These are phyloP conservation scores for Crepidotus variabilis DNA, from an alignment of 768 basidiomycete genomes.

Conservation along the genomic window DNA sequence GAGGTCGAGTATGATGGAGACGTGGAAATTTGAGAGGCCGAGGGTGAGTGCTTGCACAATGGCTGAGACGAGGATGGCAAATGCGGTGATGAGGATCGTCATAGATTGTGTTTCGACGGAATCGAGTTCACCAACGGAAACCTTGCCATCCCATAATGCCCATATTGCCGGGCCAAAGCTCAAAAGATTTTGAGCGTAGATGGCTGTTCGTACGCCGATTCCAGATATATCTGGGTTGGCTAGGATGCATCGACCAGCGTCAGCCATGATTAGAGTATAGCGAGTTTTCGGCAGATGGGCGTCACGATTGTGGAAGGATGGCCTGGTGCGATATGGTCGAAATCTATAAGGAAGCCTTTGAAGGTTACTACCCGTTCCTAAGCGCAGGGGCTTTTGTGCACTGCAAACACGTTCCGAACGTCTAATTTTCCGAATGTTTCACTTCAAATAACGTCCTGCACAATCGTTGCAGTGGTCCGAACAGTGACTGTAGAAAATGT, in stretches of 20 bases:
- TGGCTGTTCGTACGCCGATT: conserved; percentile 21
- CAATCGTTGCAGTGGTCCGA: too few relatives aligned
- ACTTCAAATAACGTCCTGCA: too few relatives aligned
- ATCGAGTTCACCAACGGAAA: conserved; percentile 15
- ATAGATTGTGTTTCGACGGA: conserved; percentile 9
- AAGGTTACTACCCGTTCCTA: too few relatives aligned
- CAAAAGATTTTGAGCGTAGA: conserved; percentile 22
- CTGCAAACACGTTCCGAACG: too few relatives aligned
- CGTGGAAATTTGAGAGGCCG: conserved; percentile 17
- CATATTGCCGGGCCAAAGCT: conserved; percentile 19
- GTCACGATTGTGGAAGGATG: too few relatives aligned
- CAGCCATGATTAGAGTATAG: background rate
- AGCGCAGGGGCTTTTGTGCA: too few relatives aligned
- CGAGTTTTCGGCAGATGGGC: too few relatives aligned
- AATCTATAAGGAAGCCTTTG: too few relatives aligned
- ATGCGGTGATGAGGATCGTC: conserved; percentile 19
- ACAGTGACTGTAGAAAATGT: too few relatives aligned
- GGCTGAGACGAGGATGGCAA: conserved; percentile 21
- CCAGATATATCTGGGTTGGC: conserved; percentile 17
- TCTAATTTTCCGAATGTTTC: too few relatives aligned
- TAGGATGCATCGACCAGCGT: background rate
- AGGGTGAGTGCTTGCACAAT: conserved; percentile 15
- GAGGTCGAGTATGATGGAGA: conserved; percentile 20
- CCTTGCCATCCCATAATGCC: conserved; percentile 16
- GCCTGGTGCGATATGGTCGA: too few relatives aligned